These are phyloP conservation scores for Globisporangium mamillatum DNA, from an alignment of 352 stramenopile species.

Conservation along the genomic window DNA sequence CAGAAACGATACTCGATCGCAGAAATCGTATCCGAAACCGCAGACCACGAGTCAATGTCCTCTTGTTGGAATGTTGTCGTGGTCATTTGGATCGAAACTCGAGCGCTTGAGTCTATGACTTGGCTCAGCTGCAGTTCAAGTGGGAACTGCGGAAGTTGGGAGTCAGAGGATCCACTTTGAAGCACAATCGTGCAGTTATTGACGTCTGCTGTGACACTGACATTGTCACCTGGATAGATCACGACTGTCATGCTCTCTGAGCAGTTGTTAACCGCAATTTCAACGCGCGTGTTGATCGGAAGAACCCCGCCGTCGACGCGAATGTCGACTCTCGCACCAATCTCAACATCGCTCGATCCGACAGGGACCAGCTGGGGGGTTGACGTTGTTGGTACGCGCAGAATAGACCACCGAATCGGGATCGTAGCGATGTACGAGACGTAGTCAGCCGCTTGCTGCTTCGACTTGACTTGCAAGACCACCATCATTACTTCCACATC, in stretches of 20 bases:
- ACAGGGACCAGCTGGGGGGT: background rate
- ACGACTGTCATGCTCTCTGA: background rate
- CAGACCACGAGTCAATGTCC: conserved; percentile 10
- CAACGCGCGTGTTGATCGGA: conserved; percentile 5
- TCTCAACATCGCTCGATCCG: conserved; percentile 6
- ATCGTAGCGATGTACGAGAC: conserved; percentile 13
- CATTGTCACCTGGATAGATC: background rate
- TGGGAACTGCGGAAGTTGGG: conserved; percentile 9
- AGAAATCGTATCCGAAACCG: background rate
- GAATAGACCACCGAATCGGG: conserved; percentile 21
- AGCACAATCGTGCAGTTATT: conserved; percentile 20
- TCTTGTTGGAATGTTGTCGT: background rate
- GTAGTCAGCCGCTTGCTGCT: background rate
- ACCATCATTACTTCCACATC: background rate
- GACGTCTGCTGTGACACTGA: background rate
- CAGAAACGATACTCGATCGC: conserved; percentile 19
- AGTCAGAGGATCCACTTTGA: background rate
- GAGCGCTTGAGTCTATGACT: background rate
- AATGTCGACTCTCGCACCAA: conserved; percentile 6
- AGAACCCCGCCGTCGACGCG: background rate
- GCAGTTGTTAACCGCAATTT: conserved; percentile 11
- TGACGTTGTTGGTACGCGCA: background rate
- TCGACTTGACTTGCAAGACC: conserved; percentile 13
- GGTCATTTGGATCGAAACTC: conserved; percentile 12
- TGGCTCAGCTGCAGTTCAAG: conserved; percentile 19